Evolutionary conservation across 805 yeast genomes (phyloP), one percentile per base, ranked within the genome.

Genomic region (Candida ascalaphidarum): DNA sequence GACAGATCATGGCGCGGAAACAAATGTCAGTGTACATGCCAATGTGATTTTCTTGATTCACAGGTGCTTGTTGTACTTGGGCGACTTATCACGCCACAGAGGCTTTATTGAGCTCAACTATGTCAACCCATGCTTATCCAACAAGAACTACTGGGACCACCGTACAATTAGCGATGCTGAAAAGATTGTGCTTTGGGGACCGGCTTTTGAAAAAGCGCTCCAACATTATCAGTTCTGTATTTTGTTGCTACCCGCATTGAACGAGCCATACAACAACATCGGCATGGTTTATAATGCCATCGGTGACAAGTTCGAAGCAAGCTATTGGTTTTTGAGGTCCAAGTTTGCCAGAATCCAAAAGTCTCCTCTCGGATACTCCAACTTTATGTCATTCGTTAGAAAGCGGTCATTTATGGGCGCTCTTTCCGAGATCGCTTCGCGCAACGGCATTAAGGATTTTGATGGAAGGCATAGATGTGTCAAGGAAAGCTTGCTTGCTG

Each of bases 191-290:
- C 55, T 61, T 30, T 38, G 48, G 31, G 36, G 39, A 18, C 53
- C 53, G 6, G 31, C 21, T 17, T 61, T 47, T 30, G 31, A 37
- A 3, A 46, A 40, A 26, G 40, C 65, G 2, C 33, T 58, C 17
- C 41, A 38, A 18, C 53, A 44, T 35, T 74, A 76, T 40, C 62
- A 68, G 27, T 48, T 61, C 25, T 75, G 84, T 12, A 66, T 74
- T 18, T 43, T 71, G 16, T 51, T 80, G 12, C 48, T 78, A 16
- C 88, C 89, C 1, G 71, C 83, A 0, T 60, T 77, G 32, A 81
- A 81, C 29, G 86, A 78, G 41, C 78, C 74, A 17, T 71, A 71
- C 39, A 73, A 73, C 38, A 77, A 73, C 39, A 61, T 72, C 26
- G 82, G 78, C 3, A 67, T 61, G 44, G 56, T 63, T 14, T 37